Evolutionary conservation across 2,329 filamentous ascomycete genomes (phyloP).

Genomic region (Pseudogymnoascus sp.): DNA sequence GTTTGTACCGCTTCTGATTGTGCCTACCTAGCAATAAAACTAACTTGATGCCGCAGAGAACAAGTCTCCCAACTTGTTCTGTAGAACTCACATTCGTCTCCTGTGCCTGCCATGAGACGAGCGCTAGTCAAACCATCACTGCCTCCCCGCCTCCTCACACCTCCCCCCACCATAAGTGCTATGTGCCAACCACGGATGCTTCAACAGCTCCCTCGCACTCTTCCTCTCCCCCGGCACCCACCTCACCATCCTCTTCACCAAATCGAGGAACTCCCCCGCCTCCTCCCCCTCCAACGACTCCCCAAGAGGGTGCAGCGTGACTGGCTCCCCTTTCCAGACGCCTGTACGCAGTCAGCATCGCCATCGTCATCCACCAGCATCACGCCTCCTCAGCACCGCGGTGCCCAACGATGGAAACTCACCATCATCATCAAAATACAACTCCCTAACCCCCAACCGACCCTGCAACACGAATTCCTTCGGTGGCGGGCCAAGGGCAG

Average conservation of each 20-base stretch:
- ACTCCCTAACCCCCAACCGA: not conserved
- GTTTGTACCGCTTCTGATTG: no score
- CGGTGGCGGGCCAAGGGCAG: constrained; percentile 33
- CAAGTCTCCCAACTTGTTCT: not conserved
- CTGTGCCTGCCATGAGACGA: not conserved
- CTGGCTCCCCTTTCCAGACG: constrained; percentile 6
- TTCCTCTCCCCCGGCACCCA: constrained; percentile 29
- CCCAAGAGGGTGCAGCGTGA: constrained; percentile 9
- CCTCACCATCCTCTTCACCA: constrained; percentile 27
- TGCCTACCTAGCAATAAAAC: not conserved
- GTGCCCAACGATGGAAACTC: not conserved
- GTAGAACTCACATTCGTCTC: not conserved
- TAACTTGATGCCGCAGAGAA: not conserved
- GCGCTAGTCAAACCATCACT: not conserved
- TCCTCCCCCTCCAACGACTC: constrained; percentile 25
- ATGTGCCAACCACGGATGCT: constrained; percentile 26
- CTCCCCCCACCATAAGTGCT: not conserved
- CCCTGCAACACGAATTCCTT: constrained; percentile 20
- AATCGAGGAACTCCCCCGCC: constrained; percentile 27
- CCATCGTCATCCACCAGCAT: not conserved
- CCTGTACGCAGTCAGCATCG: constrained; percentile 7
- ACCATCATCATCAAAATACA: constrained; percentile 14
- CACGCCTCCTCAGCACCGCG: not conserved
- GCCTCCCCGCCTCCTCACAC: not conserved
- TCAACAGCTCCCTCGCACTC: constrained; percentile 27